Percentiles rank a stretch among this genome's conserved stretches.
phyloP scores from a whole-genome alignment of 257 asterid species.

The Penstemon davidsonii region DNA sequence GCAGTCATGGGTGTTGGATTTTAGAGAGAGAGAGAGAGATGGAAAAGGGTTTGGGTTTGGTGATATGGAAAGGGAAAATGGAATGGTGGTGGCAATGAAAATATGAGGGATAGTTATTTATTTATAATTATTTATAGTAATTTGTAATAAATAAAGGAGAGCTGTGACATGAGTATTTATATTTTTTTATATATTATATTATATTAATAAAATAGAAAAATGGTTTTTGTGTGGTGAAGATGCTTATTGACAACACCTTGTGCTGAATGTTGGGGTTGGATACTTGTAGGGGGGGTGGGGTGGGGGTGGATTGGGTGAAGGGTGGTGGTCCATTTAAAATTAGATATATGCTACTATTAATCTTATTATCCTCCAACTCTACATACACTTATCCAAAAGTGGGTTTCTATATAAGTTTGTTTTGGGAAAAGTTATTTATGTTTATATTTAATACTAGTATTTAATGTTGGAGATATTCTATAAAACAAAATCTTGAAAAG shows the following conservation, averaged over 20 bases:
- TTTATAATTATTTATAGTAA: constrained; percentile 9
- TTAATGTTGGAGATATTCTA: not conserved
- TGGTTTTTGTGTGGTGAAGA: constrained; percentile 35
- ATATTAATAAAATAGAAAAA: not conserved
- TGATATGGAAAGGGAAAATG: constrained; percentile 26
- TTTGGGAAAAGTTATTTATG: not conserved
- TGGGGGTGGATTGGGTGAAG: constrained; percentile 28
- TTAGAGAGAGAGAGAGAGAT: constrained; percentile 26
- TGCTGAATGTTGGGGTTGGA: constrained; percentile 17
- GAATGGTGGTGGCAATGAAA: constrained; percentile 59
- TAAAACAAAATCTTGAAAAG: no score
- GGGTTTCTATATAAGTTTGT: constrained; percentile 17
- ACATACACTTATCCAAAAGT: not conserved
- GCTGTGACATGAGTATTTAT: constrained; percentile 46
- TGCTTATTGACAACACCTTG: constrained; percentile 40
- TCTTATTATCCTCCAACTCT: not conserved
- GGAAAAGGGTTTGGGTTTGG: constrained; percentile 17
- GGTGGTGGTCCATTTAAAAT: constrained; percentile 12
- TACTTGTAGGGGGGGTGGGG: not conserved
- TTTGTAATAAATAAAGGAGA: constrained; percentile 36
- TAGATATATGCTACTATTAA: constrained; percentile 20
- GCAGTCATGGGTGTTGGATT: constrained; percentile 39
- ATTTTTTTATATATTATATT: not conserved
- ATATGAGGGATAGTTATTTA: constrained; percentile 38
- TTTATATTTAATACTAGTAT: not conserved